phyloP scores from a whole-genome alignment of 805 yeast species.

The Schizosaccharomyces cryophilus region DNA sequence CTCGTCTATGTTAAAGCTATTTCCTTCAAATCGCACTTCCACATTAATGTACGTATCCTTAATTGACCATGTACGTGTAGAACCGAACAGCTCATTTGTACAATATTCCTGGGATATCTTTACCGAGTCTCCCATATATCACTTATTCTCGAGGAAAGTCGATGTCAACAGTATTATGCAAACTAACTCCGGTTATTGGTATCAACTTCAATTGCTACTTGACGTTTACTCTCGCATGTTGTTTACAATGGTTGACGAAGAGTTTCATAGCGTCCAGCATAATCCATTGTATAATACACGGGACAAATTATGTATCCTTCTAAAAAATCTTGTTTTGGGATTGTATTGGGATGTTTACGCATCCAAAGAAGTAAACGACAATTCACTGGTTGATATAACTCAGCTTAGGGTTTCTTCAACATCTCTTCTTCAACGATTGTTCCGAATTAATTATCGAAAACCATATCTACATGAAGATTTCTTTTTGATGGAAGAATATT shows the following conservation, averaged over 20 bases:
- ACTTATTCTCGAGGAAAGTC: neutral
- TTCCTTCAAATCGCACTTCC: neutral
- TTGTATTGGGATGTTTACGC: slow-evolving; percentile 19
- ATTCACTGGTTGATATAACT: neutral
- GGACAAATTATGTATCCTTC: slow-evolving; percentile 20
- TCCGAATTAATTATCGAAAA: slow-evolving; percentile 40
- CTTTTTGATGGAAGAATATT: slow-evolving; percentile 25
- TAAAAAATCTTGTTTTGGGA: slow-evolving; percentile 27
- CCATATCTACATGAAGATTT: slow-evolving; percentile 24
- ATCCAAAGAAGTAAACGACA: neutral
- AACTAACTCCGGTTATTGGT: slow-evolving; percentile 6
- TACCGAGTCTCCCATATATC: neutral
- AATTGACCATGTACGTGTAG: neutral
- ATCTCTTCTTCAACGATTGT: slow-evolving; percentile 37
- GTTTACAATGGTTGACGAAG: slow-evolving; percentile 40
- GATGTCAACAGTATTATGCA: neutral
- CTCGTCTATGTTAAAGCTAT: neutral
- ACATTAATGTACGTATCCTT: neutral
- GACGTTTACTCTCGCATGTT: slow-evolving; percentile 45
- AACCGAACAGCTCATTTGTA: neutral
- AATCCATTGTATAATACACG: slow-evolving; percentile 21
- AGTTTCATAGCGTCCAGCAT: slow-evolving; percentile 22
- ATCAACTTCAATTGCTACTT: slow-evolving; percentile 24
- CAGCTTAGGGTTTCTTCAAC: slow-evolving; percentile 18
- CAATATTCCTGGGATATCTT: neutral